Percentiles rank a stretch among this genome's conserved stretches.
phyloP scores from a whole-genome alignment of 805 yeast genomes.

The Saturnispora serradocipensis region DNA sequence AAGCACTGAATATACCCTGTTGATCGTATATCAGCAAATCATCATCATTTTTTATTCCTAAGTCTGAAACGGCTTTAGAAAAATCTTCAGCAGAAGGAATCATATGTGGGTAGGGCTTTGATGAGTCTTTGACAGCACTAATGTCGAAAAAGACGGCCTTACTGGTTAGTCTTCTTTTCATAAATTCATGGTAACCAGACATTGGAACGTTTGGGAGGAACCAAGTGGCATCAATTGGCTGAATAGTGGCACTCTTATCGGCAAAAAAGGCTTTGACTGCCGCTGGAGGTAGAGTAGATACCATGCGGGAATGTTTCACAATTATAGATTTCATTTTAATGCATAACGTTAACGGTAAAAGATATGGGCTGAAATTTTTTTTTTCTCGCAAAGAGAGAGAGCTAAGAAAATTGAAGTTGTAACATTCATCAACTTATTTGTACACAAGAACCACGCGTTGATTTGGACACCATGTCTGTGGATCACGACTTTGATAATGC shows the following conservation, averaged over 20 bases:
- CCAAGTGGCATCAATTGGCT: conserved; percentile 88
- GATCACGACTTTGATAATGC: conserved; percentile 28
- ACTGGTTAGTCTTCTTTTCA: conserved; percentile 46
- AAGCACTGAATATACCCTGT: conserved; percentile 76
- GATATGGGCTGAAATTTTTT: background rate
- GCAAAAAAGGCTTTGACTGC: conserved; percentile 13
- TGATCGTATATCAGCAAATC: conserved; percentile 75
- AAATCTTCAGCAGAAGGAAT: conserved; percentile 57
- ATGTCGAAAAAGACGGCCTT: conserved; percentile 70
- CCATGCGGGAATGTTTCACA: conserved; percentile 6
- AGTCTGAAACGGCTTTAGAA: conserved; percentile 38
- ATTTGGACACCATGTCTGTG: conserved; percentile 7
- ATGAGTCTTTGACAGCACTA: conserved; percentile 52
- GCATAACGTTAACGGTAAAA: background rate
- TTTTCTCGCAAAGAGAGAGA: background rate
- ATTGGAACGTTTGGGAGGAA: conserved; percentile 70
- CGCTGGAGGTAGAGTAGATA: conserved; percentile 20
- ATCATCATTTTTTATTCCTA: conserved; percentile 53
- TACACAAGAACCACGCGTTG: background rate
- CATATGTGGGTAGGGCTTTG: conserved; percentile 82
- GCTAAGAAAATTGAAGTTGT: background rate
- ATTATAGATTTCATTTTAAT: background rate
- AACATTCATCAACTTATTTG: background rate
- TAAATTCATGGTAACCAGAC: conserved; percentile 50
- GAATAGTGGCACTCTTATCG: conserved; percentile 7